Evolutionary conservation across 192 early-diverging fungal genomes (phyloP), one percentile per base, ranked within the genome.

Genomic region (Piromyces finnis): DNA sequence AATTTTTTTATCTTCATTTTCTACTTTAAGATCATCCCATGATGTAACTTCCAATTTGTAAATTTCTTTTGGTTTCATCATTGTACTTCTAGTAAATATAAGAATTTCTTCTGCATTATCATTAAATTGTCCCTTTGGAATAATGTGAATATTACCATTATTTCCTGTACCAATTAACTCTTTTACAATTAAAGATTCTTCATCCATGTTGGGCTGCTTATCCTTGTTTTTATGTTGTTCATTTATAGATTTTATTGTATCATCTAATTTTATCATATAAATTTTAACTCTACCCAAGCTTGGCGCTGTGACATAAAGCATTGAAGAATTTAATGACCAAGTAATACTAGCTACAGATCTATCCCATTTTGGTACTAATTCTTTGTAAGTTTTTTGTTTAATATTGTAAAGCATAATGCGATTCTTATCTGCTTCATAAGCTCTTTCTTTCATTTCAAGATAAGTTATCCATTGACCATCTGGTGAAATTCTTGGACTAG

Each of bases 371-470:
- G 82, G 82, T 7, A 85, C 84, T 30, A 91, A 51, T 4, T 82
- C 36, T 0, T 29, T 79, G 29, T 35, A 78, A 18, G 18, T 41
- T 28, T 79, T 79, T 0, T 82, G 41, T 2, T 79, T 35, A 18
- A 85, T 82, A 79, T 88, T 84, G 79, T 91, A 89, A 39, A 93
- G 36, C 41, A 90, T 83, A 28, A 95, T 89, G 22, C 87, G 86
- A 84, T 93, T 94, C 81, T 89, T 90, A 83, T 94, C 94, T 0
- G 94, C 86, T 83, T 95, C 94, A 82, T 95, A 93, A 39, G 90
- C 82, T 5, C 29, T 28, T 32, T 81, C 81, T 80, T 82, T 83
- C 93, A 94, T 94, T 86, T 95, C 92, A 77, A 95, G 81, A 80
- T 91, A 95, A 16, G 90, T 90, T 14, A 95, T 84, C 29, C 83